These are phyloP conservation scores for Chaetoceros tenuissimus DNA, from an alignment of 108 stramenopile species.

Conservation along the genomic window DNA sequence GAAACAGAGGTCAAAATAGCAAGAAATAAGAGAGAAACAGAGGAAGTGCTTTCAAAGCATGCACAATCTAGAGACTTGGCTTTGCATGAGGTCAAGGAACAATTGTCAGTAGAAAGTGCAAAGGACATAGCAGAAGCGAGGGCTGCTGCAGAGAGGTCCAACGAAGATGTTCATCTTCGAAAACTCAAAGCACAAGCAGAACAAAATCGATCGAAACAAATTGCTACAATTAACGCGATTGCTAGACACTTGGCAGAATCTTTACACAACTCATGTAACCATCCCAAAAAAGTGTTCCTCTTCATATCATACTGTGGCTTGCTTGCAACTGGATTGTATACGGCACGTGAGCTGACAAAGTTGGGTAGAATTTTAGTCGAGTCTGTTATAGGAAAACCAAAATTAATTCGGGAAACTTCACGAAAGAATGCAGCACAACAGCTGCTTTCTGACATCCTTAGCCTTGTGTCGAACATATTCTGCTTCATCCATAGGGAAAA, in stretches of 20 bases:
- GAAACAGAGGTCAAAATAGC: slow-evolving; percentile 37
- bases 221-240: slow-evolving; percentile 48
- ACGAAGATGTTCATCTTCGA: slow-evolving; percentile 63
- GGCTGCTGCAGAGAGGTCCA: slow-evolving; percentile 57
- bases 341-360: slow-evolving; percentile 33
- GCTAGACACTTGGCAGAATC: slow-evolving; percentile 19
- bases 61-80: slow-evolving; percentile 22
- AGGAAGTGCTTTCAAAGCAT: slow-evolving; percentile 17
- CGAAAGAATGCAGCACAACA: slow-evolving; percentile 24
- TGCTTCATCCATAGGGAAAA: too few relatives aligned
- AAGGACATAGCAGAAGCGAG: slow-evolving; percentile 58
- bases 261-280: slow-evolving; percentile 12
- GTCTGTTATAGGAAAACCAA: slow-evolving; percentile 55
- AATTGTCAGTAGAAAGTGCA: slow-evolving; percentile 28
- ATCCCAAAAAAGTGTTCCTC: slow-evolving; percentile 29
- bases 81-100: slow-evolving; percentile 26
- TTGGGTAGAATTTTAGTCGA: slow-evolving; percentile 44
- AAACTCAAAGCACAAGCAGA: slow-evolving; percentile 51
- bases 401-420: slow-evolving; percentile 67
- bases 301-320: slow-evolving; percentile 31
- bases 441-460: slow-evolving; percentile 9
- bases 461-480: too few relatives aligned
- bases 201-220: slow-evolving; percentile 46
- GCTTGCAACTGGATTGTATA: slow-evolving; percentile 25
- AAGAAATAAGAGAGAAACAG: slow-evolving; percentile 15